A percentile compares a stretch with the other conserved stretches of the same genome.
Evolutionary conservation across 805 yeast genomes (phyloP).

Genomic region (Saturnispora mendoncae): DNA sequence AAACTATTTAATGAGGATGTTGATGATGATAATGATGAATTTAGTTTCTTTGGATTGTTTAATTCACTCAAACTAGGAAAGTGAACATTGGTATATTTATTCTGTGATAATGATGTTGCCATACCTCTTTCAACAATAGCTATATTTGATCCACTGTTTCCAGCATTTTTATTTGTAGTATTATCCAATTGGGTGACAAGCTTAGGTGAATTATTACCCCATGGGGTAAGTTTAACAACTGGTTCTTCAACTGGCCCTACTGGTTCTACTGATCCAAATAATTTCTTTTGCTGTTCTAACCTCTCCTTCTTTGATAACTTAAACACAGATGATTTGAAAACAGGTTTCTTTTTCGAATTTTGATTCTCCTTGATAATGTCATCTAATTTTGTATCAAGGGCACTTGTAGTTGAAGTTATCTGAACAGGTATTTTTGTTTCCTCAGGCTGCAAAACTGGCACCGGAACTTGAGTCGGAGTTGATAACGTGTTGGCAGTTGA

Average conservation of each 20-base stretch:
- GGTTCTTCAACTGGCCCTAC: slow-evolving; percentile 1
- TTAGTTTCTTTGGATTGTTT: slow-evolving; percentile 1
- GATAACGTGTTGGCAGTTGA: too few relatives aligned
- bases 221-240: slow-evolving; percentile 4
- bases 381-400: too few relatives aligned
- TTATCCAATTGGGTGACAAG: slow-evolving; percentile 7
- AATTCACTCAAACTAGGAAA: slow-evolving; percentile 18
- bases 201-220: slow-evolving; percentile 13
- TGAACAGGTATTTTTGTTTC: too few relatives aligned
- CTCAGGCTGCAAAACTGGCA: too few relatives aligned
- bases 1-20: not conserved
- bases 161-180: not conserved
- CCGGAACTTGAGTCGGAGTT: too few relatives aligned
- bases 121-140: slow-evolving; percentile 9
- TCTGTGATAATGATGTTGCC: slow-evolving; percentile 37
- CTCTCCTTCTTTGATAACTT: slow-evolving; percentile 18
- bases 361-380: slow-evolving; percentile 3
- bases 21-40: not conserved
- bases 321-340: slow-evolving; percentile 4
- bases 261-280: slow-evolving; percentile 7
- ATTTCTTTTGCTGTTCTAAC: slow-evolving; percentile 6
- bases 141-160: not conserved
- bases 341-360: slow-evolving; percentile 1
- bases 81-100: slow-evolving; percentile 13
- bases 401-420: too few relatives aligned